phyloP scores from a whole-genome alignment of 2,329 filamentous ascomycete species.

The Colletotrichum scovillei region DNA sequence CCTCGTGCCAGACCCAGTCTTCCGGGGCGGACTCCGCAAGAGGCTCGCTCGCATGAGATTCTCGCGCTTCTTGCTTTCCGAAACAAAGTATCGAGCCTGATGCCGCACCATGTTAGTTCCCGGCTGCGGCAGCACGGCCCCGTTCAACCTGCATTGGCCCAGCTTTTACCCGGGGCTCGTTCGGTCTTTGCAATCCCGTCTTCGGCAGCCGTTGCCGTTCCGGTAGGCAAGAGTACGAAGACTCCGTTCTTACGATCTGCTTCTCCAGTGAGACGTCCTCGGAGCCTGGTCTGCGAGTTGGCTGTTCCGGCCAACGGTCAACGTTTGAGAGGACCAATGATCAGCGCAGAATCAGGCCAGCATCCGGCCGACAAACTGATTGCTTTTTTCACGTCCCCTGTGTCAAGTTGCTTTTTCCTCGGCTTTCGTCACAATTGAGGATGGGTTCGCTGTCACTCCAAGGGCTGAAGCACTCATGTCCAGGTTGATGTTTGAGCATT shows the following conservation, averaged over 20 bases:
- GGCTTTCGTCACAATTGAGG: not conserved
- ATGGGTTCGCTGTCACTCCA: not conserved
- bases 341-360: not conserved
- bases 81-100: constrained; percentile 1
- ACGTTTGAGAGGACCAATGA: not conserved
- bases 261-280: not conserved
- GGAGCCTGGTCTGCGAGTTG: not conserved
- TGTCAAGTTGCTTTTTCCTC: not conserved
- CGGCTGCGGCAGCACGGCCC: constrained; percentile 23
- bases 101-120: constrained; percentile 21
- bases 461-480: not conserved
- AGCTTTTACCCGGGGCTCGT: not conserved
- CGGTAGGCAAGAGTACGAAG: not conserved
- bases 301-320: not conserved
- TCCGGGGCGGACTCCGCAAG: constrained; percentile 23
- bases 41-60: constrained; percentile 11
- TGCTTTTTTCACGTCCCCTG: not conserved
- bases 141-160: constrained; percentile 27
- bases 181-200: not conserved
- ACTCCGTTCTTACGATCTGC: not conserved
- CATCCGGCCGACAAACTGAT: constrained; percentile 1
- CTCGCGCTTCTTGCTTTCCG: constrained; percentile 10
- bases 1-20: constrained; percentile 24
- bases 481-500: not conserved
- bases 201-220: not conserved